phyloP scores from a whole-genome alignment of 176 grass and related monocot genomes.

The Oryza meridionalis region DNA sequence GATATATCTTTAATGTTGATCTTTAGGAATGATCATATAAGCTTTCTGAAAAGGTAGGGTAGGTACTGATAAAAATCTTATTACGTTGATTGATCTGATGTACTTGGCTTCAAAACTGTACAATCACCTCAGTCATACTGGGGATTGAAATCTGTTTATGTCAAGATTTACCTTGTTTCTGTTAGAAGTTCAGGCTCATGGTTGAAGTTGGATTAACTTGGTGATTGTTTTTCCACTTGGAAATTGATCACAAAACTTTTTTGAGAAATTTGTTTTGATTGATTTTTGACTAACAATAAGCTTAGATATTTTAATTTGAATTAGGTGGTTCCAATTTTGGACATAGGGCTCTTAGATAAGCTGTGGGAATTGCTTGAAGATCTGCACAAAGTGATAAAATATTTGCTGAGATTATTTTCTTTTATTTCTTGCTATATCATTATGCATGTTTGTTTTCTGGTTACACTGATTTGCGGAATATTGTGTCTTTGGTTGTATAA shows the following conservation, averaged over 20 bases:
- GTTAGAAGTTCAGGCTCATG: neutral
- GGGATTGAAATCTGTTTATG: conserved; percentile 24
- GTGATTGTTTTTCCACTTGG: neutral
- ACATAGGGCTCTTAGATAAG: conserved; percentile 10
- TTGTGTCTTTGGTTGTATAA: neutral
- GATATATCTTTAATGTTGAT: neutral
- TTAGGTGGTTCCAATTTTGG: conserved; percentile 24
- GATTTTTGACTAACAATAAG: neutral
- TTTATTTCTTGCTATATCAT: conserved; percentile 21
- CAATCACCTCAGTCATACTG: neutral
- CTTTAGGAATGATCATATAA: neutral
- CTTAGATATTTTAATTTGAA: conserved; percentile 6
- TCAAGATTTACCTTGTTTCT: neutral
- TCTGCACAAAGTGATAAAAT: neutral
- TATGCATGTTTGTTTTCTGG: conserved; percentile 1
- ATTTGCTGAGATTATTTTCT: conserved; percentile 8
- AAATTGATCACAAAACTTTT: conserved; percentile 16
- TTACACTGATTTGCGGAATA: conserved; percentile 14
- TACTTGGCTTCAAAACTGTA: neutral
- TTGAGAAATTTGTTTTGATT: conserved; percentile 15
- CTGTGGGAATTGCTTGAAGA: conserved; percentile 8
- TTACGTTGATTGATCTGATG: neutral
- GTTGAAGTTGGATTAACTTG: neutral
- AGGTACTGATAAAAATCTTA: neutral
- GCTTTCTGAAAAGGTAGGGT: neutral